A percentile compares a stretch with the other conserved stretches of the same genome.
These are phyloP conservation scores for Cercophora samala DNA, from an alignment of 495 filamentous ascomycete genomes.

Conservation along the genomic window DNA sequence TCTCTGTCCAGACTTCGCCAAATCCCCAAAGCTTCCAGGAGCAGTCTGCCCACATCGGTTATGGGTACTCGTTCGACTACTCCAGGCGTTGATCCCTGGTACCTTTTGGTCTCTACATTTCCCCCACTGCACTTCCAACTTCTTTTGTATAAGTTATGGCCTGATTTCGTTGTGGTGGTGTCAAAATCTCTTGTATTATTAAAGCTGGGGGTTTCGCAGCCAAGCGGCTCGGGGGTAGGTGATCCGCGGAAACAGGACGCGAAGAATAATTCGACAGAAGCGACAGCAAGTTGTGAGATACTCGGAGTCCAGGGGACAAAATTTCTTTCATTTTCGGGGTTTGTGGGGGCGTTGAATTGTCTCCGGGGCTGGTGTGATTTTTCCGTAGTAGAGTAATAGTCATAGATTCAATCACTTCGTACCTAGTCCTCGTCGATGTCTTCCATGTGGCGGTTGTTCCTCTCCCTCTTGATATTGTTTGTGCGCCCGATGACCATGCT, in stretches of 20 bases:
- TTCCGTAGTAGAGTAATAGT: neutral
- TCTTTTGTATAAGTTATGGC: neutral
- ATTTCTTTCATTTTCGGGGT: neutral
- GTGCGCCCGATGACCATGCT: slow-evolving; percentile 26
- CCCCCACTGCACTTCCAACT: neutral
- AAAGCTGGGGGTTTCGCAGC: neutral
- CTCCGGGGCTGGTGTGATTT: neutral
- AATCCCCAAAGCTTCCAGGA: slow-evolving; percentile 1
- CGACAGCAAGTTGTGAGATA: neutral
- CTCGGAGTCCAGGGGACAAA: neutral
- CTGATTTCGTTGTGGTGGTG: neutral
- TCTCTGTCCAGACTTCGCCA: neutral
- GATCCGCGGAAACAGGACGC: slow-evolving; percentile 10
- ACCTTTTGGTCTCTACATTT: neutral
- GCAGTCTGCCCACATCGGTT: neutral
- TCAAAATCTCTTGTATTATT: neutral
- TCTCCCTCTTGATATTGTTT: slow-evolving; percentile 28
- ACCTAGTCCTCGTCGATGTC: slow-evolving; percentile 24
- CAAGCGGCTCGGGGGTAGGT: neutral
- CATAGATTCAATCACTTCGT: neutral
- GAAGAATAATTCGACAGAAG: neutral
- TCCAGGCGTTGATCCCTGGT: neutral
- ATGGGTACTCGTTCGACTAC: neutral
- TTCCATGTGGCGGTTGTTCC: slow-evolving; percentile 3
- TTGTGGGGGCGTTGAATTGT: neutral